These are phyloP conservation scores for Botryotinia narcissicola DNA, from an alignment of 2,329 filamentous ascomycete species.

Conservation along the genomic window DNA sequence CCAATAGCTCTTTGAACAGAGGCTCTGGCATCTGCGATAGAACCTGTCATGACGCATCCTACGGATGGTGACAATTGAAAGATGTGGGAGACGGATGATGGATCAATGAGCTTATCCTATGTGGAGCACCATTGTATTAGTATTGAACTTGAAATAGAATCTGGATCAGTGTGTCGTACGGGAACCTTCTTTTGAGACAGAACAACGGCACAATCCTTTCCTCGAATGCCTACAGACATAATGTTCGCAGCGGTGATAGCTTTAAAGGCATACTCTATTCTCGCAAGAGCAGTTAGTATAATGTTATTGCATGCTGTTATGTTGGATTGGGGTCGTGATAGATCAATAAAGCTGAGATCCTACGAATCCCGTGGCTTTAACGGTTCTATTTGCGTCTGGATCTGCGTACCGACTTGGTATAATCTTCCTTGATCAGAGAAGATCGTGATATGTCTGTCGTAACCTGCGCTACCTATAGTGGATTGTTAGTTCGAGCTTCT, in stretches of 20 bases:
- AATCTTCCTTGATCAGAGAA: slow-evolving; percentile 98
- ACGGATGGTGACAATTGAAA: slow-evolving; percentile 96
- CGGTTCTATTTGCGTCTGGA: slow-evolving; percentile 15
- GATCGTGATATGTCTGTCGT: slow-evolving; percentile 99
- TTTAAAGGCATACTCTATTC: slow-evolving; percentile 98
- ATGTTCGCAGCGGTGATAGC: slow-evolving; percentile 99
- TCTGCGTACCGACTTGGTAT: slow-evolving; percentile 94
- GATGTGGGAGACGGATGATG: slow-evolving; percentile 93
- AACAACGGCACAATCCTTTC: slow-evolving; percentile 96
- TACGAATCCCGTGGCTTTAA: slow-evolving; percentile 22
- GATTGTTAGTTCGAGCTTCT: slow-evolving; percentile 31
- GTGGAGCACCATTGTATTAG: slow-evolving; percentile 27
- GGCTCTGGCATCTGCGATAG: slow-evolving; percentile 93
- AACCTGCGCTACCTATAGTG: slow-evolving; percentile 73
- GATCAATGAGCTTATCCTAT: slow-evolving; percentile 98
- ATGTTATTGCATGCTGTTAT: slow-evolving; percentile 7
- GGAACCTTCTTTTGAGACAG: slow-evolving; percentile 99
- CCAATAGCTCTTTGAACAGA: slow-evolving; percentile 89
- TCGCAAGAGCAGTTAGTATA: slow-evolving; percentile 16
- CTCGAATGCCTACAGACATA: slow-evolving; percentile 92
- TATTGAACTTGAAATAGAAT: slow-evolving; percentile 22
- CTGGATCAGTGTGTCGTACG: slow-evolving; percentile 54
- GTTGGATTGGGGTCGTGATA: slow-evolving; percentile 18
- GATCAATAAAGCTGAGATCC: slow-evolving; percentile 20
- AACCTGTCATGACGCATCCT: slow-evolving; percentile 97